phyloP scores from a whole-genome alignment of 495 filamentous ascomycete species.

The Niebla homalea region DNA sequence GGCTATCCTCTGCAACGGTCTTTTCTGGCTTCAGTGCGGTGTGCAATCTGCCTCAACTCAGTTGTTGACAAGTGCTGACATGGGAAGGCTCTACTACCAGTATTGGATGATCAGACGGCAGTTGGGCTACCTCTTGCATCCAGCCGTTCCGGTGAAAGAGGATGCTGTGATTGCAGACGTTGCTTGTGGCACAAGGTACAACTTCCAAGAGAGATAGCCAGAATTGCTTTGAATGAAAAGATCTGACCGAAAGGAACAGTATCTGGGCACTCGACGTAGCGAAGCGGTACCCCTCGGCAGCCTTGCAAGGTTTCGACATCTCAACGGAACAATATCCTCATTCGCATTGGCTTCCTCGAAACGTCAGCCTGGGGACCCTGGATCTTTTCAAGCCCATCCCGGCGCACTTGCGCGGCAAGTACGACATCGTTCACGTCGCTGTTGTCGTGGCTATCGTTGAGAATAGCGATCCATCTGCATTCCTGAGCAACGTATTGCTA shows the following conservation, averaged over 20 bases:
- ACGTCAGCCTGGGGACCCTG: slow-evolving; percentile 6
- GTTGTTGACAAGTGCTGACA: no score
- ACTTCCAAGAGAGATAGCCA: no score
- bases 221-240: no score
- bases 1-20: no score
- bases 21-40: no score
- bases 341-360: slow-evolving; percentile 9
- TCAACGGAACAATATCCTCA: slow-evolving; percentile 8
- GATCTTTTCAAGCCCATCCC: slow-evolving; percentile 9
- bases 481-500: slow-evolving; percentile 7
- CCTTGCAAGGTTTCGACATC: slow-evolving; percentile 12
- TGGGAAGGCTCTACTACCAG: no score
- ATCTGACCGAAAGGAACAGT: no score
- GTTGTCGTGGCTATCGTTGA: slow-evolving; percentile 8
- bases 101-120: no score
- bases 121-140: neutral
- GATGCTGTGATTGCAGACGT: neutral
- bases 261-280: slow-evolving; percentile 21
- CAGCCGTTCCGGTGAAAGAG: neutral
- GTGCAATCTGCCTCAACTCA: no score
- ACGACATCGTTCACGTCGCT: slow-evolving; percentile 16
- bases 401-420: slow-evolving; percentile 7
- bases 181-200: neutral
- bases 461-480: slow-evolving; percentile 5
- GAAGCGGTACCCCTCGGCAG: slow-evolving; percentile 12